Conservation (phyloP, 257 asterid species). For the Apocynum venetum region DNA sequence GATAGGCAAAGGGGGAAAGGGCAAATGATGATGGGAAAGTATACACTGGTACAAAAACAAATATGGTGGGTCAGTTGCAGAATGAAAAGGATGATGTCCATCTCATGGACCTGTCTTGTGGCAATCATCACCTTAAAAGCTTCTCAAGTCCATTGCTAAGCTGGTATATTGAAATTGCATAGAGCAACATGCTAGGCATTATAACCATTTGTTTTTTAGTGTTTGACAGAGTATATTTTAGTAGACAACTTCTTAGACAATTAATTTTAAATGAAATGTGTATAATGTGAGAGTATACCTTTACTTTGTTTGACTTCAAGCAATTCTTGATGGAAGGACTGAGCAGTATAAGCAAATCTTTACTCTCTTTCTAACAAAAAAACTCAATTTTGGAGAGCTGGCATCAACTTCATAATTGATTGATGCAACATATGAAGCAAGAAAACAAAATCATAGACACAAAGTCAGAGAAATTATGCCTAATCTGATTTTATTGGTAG, state of each 20-base stretch:
- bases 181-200: conserved; percentile 4
- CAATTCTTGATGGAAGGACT: background rate
- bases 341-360: background rate
- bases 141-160: background rate
- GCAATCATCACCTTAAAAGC: conserved; percentile 8
- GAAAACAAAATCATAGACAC: background rate
- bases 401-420: background rate
- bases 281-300: no score
- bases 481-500: background rate
- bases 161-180: background rate
- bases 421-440: background rate
- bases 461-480: background rate
- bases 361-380: background rate
- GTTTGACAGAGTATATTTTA: background rate
- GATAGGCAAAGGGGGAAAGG: conserved; percentile 1
- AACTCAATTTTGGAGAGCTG: background rate
- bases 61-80: background rate
- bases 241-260: background rate
- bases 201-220: background rate
- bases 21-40: background rate
- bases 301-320: no score
- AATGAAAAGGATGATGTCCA: conserved; percentile 7
- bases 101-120: conserved; percentile 11
- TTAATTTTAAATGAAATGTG: no score
- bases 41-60: background rate